Evolutionary conservation across 305 asterid genomes (phyloP), one percentile per base, ranked within the genome.

Genomic region (Andrographis paniculata): DNA sequence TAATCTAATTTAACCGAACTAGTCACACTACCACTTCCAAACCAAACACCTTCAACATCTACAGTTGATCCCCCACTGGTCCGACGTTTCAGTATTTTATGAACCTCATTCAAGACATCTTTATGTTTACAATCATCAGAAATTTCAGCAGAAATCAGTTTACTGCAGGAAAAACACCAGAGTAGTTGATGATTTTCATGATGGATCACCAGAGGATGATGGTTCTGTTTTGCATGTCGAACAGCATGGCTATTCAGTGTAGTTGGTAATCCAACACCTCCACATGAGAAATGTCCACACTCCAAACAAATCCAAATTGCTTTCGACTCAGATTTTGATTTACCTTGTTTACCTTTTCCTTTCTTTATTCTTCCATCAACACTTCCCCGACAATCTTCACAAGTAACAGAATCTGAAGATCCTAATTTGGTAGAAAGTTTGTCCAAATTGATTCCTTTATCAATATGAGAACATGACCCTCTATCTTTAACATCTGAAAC

Each of bases 221-320:
- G 89, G 46, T 60, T 40, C 64, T 70, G 78, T 58, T 65, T 83
- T 6, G 96, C 77, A 62, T 91, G 99, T 42, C 89, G 74, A 56
- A 78, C 65, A 24, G 85, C 88, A 48, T 91, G 99, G 58, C 89
- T 77, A 45, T 79, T 80, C 48, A 87, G 87, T 28, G 69, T 71
- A 33, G 78, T 73, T 2, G 99, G 95, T 20, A 83, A 62, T 56
- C 96, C 99, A 54, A 71, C 76, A 46, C 93, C 99, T 50, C 99
- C 96, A 48, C 99, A 91, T 1, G 94, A 76, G 54, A 76, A 71
- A 71, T 79, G 85, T 18, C 87, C 96, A 42, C 99, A 91, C 40
- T 59, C 82, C 71, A 91, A 61, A 64, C 99, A 91, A 53, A 87
- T 62, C 99, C 96, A 91, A 51, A 91, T 73, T 45, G 93, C 65